Evolutionary conservation across 345 rosid species (phyloP).

Genomic region (Crucihimalaya himalaica): DNA sequence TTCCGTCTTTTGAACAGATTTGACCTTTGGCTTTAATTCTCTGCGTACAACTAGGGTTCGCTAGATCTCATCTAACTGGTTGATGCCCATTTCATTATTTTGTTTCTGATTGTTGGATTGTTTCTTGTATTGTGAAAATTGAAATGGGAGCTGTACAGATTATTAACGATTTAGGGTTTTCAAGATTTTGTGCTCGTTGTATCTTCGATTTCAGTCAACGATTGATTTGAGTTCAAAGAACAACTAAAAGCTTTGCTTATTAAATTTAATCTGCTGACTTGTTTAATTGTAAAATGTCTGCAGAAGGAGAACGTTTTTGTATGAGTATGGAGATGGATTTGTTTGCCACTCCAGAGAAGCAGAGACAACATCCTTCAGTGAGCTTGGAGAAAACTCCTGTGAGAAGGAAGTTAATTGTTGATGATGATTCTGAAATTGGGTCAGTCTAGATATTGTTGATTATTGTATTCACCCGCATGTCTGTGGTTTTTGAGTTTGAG

Average conservation of each 20-base stretch:
- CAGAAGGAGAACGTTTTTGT: constrained; percentile 1
- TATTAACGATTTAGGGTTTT: background rate
- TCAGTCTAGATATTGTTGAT: constrained; percentile 7
- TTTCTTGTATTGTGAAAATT: no score
- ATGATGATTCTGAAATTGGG: constrained; percentile 36
- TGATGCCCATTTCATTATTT: background rate
- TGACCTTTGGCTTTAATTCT: background rate
- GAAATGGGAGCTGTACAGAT: background rate
- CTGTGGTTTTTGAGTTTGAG: background rate
- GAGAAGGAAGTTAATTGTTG: constrained; percentile 36
- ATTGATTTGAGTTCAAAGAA: background rate
- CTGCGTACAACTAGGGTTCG: background rate
- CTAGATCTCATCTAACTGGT: background rate
- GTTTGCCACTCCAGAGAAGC: constrained; percentile 39
- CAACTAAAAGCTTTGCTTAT: background rate
- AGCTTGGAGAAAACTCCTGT: constrained; percentile 34
- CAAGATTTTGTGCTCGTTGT: background rate
- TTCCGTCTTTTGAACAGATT: constrained; percentile 1
- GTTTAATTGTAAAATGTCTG: constrained; percentile 9
- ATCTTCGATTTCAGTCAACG: background rate
- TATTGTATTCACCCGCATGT: background rate
- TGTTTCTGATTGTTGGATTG: background rate
- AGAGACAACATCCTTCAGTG: constrained; percentile 21
- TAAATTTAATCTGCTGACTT: no score
- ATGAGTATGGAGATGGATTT: constrained; percentile 34